Evolutionary conservation across 768 basidiomycete genomes (phyloP), one percentile per base, ranked within the genome.

Genomic region (Suillus sp.): DNA sequence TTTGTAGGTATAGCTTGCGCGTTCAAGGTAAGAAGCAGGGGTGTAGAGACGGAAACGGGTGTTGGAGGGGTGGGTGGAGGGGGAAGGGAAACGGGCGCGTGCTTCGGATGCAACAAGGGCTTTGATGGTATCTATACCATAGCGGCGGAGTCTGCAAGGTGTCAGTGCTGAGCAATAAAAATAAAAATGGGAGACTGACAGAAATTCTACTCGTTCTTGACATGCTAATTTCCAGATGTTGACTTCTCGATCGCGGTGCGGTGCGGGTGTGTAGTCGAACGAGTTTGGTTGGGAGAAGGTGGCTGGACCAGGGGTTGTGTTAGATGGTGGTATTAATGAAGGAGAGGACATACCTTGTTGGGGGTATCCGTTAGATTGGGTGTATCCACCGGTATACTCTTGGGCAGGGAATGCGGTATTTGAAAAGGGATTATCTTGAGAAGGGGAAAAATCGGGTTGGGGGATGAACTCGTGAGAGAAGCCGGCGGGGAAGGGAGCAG

Each of bases 211-310:
- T 50, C 74, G 72, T 65, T 75, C 74, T 65, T 76, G 74, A 57
- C 74, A 75, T 16, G 74, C 74, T 18, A 75, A 66, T 64, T 75
- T 75, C 74, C 74, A 75, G 58, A 75, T 75, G 61, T 75, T 75
- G 67, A 76, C 70, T 51, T 75, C 74, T 25, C 74, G 68, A 68
- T 76, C 75, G 32, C 74, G 75, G 60, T 68, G 70, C 55, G 72
- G 67, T 34, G 67, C 67, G 20, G 75, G 74, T 56, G 66, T 16
- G 64, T 59, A 3, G 62, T 30, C 13, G 51, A 40, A n/a, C 13
- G 63, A 20, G 62, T 43, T 53, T 8, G 54, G 38, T 40, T 38
- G 32, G 22, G 38, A 62, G 40, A 57, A 57, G 6, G 56, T 6
- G 11, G 38, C 56, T 57, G 18, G 37, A 7, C 32, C 32, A 34